Base-by-base conservation (phyloP, 2,329 filamentous ascomycete species). In the Colletotrichum sp. region DNA sequence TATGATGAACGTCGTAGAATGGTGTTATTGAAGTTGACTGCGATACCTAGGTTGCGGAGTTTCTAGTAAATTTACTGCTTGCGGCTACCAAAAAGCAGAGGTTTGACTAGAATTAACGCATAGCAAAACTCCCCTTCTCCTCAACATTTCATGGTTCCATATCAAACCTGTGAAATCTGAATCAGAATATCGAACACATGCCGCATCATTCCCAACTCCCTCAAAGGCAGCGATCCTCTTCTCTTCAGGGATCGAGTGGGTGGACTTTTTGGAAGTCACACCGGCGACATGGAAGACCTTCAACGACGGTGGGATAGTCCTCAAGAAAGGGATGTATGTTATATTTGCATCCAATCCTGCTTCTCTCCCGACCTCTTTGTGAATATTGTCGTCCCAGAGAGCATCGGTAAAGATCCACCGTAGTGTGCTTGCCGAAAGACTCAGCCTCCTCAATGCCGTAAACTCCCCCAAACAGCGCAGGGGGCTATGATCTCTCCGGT, bases 61-160 rank as follows among this genome's bases (percentile, higher is more conserved):
- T 21, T 21, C 44, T 21, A 21, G n/a, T 21, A 8, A 13, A 13
- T 21, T 3, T 8, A 13, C 0, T 7, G 2, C 44, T 49, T 0
- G 9, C 6, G 44, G 18, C 44, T 52, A 52, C 44, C 6, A 52
- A 4, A 21, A 52, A 52, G n/a, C 18, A 0, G 12, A 0, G 44
- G 6, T 12, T 21, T 52, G 44, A 52, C n/a, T 52, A 21, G 18
- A 21, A 12, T 7, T 7, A 0, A 4, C 6, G 8, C 10, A 52
- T 13, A 13, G 0, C 10, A 13, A 0, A 13, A 13, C 44, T 12
- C 44, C 44, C n/a, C 12, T 49, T 49, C 5, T n/a, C 9, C 39
- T 49, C 18, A 49, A n/a, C 18, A 6, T 49, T 49, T 10, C 9
- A 49, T 12, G 9, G 18, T 12, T n/a, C 39, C 39, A 49, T 12